A percentile compares a stretch with the other conserved stretches of the same genome.
Evolutionary conservation across 208 protist genomes (phyloP).

Genomic region (Naegleria gruberi): DNA sequence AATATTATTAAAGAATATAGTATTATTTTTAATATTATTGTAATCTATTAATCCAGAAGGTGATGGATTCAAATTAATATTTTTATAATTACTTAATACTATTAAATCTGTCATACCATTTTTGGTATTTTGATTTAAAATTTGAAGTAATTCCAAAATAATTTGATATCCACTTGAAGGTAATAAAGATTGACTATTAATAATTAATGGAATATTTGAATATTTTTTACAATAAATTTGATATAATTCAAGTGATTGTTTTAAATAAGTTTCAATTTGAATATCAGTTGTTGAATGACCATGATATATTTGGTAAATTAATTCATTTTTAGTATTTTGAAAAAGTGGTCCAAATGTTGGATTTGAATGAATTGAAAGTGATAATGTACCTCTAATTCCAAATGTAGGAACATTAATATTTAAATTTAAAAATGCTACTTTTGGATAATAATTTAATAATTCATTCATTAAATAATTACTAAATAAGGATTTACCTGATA

Average conservation of each 20-base stretch:
- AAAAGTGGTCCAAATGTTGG: neutral
- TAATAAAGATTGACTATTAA: neutral
- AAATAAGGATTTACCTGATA: neutral
- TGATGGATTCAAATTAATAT: neutral
- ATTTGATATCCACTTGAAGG: neutral
- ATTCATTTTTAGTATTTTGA: neutral
- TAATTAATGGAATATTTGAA: neutral
- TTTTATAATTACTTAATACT: neutral
- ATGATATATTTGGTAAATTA: neutral
- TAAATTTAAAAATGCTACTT: conserved; percentile 1
- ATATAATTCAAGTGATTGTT: neutral
- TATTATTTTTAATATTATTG: neutral
- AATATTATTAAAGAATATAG: too few species aligned
- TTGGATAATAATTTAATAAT: neutral
- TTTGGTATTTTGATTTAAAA: neutral
- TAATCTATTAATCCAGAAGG: neutral
- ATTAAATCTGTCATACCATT: neutral
- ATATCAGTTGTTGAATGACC: neutral
- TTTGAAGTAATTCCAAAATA: neutral
- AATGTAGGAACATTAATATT: neutral
- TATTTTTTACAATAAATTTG: neutral
- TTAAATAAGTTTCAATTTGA: neutral
- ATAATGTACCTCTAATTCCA: neutral
- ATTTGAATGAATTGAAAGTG: neutral
- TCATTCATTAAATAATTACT: neutral